Base-by-base conservation (phyloP, 129 eudicot genomes). In the Kitagawia praeruptora region DNA sequence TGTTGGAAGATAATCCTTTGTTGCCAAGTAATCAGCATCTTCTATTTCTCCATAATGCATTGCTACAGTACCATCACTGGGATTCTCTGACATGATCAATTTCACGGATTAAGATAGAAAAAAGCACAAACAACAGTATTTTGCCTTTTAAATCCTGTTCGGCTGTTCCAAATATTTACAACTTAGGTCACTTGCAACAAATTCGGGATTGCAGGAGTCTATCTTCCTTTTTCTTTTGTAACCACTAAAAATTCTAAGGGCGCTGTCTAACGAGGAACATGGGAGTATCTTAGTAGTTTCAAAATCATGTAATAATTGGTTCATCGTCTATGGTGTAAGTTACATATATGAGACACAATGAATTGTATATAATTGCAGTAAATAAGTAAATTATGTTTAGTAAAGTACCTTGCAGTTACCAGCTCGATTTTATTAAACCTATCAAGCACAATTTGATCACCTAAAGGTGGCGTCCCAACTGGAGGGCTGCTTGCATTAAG, bases 21-120 rank as follows among this genome's bases (percentile, higher is more conserved):
- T 86, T 66, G 92, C 86, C 80, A 86, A 83, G 82, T 85, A 95
- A 76, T 86, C 94, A 31, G 81, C 82, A 54, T 86, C 90, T 38
- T 92, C 99, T 69, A 87, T 79, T 67, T 95, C 99, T 80, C 99
- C 99, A 80, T 90, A 87, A 85, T 86, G 90, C 90, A 92, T 82
- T 75, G 96, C 93, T 76, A 95, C 96, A 69, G 90, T 83, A 37
- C 99, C 99, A 76, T 94, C 97, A 71, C 80, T 85, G 78, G 95
- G 90, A 78, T 86, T 92, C 85, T 89, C 93, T 3, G 99, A 95
- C 93, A 95, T 85, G 75, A 90, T 92, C 89, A 61, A 7, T 4
- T 61, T 61, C 25, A 23, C 8, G 34, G 69, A 19, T 9, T 66
- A 67, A 71, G 15, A 71, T 39, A 71, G 46, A 23, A 23, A 71